Percentiles rank a stretch among this genome's conserved stretches.
Conservation (phyloP, 805 yeast genomes). For the Teunomyces gatunensis region DNA sequence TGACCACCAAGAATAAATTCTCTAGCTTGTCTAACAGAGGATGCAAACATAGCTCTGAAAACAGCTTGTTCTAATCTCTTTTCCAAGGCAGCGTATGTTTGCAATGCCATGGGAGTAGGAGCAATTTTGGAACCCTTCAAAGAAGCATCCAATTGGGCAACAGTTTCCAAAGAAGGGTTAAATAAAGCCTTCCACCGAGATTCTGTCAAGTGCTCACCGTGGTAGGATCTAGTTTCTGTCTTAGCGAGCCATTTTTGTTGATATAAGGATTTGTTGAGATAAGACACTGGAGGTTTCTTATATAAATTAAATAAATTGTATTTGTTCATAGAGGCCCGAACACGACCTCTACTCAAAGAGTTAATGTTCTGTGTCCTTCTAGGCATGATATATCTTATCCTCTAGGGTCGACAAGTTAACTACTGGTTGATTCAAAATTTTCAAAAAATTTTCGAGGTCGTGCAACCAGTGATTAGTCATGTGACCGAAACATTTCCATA, state of each 20-base stretch:
- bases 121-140: slow-evolving; percentile 54
- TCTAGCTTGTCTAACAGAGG: slow-evolving; percentile 91
- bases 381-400: slow-evolving; percentile 44
- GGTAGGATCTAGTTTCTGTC: slow-evolving; percentile 89
- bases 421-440: neutral
- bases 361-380: slow-evolving; percentile 56
- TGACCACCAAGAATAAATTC: slow-evolving; percentile 78
- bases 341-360: slow-evolving; percentile 63
- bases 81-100: slow-evolving; percentile 85
- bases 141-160: slow-evolving; percentile 84
- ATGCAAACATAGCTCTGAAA: slow-evolving; percentile 90
- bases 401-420: neutral
- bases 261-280: slow-evolving; percentile 65
- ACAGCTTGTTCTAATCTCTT: slow-evolving; percentile 86
- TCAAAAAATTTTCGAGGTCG: slow-evolving; percentile 2
- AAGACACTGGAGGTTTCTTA: slow-evolving; percentile 60
- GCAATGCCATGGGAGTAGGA: slow-evolving; percentile 80
- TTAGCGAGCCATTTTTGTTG: slow-evolving; percentile 93
- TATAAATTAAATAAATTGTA: slow-evolving; percentile 84
- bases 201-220: slow-evolving; percentile 91
- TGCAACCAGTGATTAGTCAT: slow-evolving; percentile 1
- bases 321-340: slow-evolving; percentile 90
- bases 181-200: slow-evolving; percentile 73
- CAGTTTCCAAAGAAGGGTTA: slow-evolving; percentile 71
- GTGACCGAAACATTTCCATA: neutral